These are phyloP conservation scores for Camillea tinctor DNA, from an alignment of 2,329 filamentous ascomycete species.

Conservation along the genomic window DNA sequence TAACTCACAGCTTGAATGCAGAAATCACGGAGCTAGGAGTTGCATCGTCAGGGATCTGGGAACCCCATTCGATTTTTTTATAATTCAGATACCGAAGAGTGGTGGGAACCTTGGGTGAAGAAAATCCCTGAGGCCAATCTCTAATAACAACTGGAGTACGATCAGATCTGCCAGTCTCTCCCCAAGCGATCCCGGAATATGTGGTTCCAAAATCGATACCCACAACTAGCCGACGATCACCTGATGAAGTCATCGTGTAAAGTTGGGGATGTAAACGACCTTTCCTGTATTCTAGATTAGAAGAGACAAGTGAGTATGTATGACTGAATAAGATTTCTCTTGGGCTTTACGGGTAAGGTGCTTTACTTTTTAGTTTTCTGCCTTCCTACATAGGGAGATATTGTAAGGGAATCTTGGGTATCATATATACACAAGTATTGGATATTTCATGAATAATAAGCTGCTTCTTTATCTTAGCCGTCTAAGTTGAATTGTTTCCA, in stretches of 20 bases:
- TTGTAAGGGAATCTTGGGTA: too few species aligned
- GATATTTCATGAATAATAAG: too few species aligned
- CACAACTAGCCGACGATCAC: conserved; percentile 42
- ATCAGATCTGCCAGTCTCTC: conserved; percentile 42
- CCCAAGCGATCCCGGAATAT: conserved; percentile 55
- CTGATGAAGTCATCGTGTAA: neutral
- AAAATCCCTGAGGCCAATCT: conserved; percentile 45
- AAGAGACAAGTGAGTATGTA: too few species aligned
- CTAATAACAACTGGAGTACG: conserved; percentile 41
- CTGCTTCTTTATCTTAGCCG: too few species aligned
- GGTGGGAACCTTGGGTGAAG: conserved; percentile 49
- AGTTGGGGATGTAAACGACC: neutral
- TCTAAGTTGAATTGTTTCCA: too few species aligned
- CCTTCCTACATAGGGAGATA: too few species aligned
- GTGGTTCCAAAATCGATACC: conserved; percentile 59
- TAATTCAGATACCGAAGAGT: conserved; percentile 42
- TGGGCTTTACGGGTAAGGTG: too few species aligned
- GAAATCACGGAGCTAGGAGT: conserved; percentile 1
- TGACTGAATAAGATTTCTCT: too few species aligned
- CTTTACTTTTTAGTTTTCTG: too few species aligned
- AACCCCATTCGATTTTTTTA: conserved; percentile 47
- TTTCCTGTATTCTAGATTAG: neutral
- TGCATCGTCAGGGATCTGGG: conserved; percentile 43
- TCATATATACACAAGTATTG: too few species aligned
- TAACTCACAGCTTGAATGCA: conserved; percentile 11